A percentile compares a stretch with the other conserved stretches of the same genome.
Evolutionary conservation across 495 filamentous ascomycete species (phyloP).

Genomic region (Talaromyces wortmannii): DNA sequence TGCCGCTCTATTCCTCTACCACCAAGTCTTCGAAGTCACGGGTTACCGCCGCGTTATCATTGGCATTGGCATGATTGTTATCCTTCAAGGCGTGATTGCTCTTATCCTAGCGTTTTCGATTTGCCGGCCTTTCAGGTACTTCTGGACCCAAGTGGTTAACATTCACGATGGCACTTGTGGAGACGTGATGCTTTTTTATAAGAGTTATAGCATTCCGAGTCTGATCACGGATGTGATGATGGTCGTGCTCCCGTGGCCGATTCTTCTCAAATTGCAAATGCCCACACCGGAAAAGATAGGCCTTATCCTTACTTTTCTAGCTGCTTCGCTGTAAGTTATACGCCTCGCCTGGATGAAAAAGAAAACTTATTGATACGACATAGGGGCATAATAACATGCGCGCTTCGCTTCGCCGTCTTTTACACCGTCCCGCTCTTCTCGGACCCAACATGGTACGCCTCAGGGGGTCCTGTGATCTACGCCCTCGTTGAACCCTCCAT

Average conservation of each 20-base stretch:
- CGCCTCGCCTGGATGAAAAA: background rate
- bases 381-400: background rate
- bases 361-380: background rate
- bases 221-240: conserved; percentile 40
- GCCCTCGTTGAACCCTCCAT: background rate
- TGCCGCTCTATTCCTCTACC: background rate
- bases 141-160: conserved; percentile 26
- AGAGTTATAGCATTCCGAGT: conserved; percentile 31
- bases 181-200: conserved; percentile 35
- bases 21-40: background rate
- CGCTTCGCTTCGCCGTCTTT: background rate
- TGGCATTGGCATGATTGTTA: background rate
- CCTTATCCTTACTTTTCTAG: background rate
- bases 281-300: conserved; percentile 33
- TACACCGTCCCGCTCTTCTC: background rate
- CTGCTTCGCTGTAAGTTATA: background rate
- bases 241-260: conserved; percentile 36
- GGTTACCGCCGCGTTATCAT: background rate
- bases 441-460: background rate
- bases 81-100: background rate
- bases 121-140: conserved; percentile 37
- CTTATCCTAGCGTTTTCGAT: background rate
- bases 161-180: conserved; percentile 34
- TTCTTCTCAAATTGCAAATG: conserved; percentile 37
- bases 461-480: background rate